Evolutionary conservation across 2,329 filamentous ascomycete genomes (phyloP), one percentile per base, ranked within the genome.

Genomic region (Rugonectria rugulosa): DNA sequence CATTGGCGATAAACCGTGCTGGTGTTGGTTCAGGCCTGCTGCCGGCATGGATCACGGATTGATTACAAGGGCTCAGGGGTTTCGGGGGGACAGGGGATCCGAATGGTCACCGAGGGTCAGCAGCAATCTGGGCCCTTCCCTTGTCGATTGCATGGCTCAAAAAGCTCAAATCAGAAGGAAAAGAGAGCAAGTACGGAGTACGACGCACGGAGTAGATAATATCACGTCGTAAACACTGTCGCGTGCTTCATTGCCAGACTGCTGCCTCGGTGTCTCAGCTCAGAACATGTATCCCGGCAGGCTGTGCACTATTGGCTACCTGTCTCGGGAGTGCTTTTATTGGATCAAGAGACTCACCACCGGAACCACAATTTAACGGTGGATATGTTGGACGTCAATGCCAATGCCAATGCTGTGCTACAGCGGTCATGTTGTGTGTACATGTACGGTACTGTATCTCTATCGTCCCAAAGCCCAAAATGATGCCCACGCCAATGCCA

Each of bases 41-140:
- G n/a, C n/a, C n/a, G n/a, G n/a, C 41, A 43, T 48, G 51, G 51
- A 31, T 43, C 14, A n/a, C n/a, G n/a, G n/a, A 38, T 47, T 32
- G 40, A n/a, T 12, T 37, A 12, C 23, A 14, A 26, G 37, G 38
- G 23, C 9, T 15, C 19, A 27, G 36, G 52, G 52, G n/a, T n/a
- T n/a, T n/a, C n/a, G n/a, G n/a, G n/a, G n/a, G n/a, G n/a, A n/a
- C 52, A 45, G 12, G 36, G 19, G 32, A 27, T 50, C 53, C 53
- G 53, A 55, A 55, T 55, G 53, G 53, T 45, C 53, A 55, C 45
- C 53, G 46, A 49, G 17, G 34, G 31, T 23, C 43, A 14, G 29
- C 5, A 38, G 44, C 40, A 48, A 54, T 43, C 52, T 32, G 31
- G 31, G 47, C 34, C 53, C 53, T 36, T 24, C 37, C 21, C 27